phyloP scores from a whole-genome alignment of 2,329 filamentous ascomycete genomes.

The Colletotrichum caudatum region DNA sequence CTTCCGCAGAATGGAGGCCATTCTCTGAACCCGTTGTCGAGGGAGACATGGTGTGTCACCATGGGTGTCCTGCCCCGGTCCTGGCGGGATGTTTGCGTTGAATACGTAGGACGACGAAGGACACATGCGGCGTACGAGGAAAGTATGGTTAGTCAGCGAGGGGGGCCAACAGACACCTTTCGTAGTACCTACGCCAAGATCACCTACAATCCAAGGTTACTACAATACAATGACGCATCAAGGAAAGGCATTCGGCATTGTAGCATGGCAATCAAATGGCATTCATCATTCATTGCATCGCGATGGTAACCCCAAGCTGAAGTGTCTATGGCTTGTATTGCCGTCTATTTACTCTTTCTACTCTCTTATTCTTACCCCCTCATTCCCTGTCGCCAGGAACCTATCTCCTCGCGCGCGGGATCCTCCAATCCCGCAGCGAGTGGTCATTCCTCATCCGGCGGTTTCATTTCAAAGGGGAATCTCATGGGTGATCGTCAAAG shows the following conservation, averaged over 20 bases:
- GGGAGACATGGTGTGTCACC: background rate
- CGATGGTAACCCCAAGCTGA: background rate
- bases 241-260: background rate
- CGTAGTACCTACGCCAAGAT: too few relatives aligned
- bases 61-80: background rate
- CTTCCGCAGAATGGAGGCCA: background rate
- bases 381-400: conserved; percentile 43
- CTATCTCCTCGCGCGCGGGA: conserved; percentile 40
- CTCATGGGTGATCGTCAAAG: conserved; percentile 44
- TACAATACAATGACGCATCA: background rate
- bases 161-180: background rate
- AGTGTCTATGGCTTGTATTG: conserved; percentile 43
- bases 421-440: conserved; percentile 43
- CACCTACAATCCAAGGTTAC: background rate
- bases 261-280: too few relatives aligned
- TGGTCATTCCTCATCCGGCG: conserved; percentile 42
- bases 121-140: too few relatives aligned
- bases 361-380: conserved; percentile 40
- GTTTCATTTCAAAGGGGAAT: conserved; percentile 43
- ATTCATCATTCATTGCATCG: background rate
- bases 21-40: background rate
- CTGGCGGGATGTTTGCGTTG: background rate
- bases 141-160: background rate
- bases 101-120: too few relatives aligned
- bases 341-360: conserved; percentile 44